Conservation (phyloP, 2,329 filamentous ascomycete genomes). For the Colletotrichum sp. region DNA sequence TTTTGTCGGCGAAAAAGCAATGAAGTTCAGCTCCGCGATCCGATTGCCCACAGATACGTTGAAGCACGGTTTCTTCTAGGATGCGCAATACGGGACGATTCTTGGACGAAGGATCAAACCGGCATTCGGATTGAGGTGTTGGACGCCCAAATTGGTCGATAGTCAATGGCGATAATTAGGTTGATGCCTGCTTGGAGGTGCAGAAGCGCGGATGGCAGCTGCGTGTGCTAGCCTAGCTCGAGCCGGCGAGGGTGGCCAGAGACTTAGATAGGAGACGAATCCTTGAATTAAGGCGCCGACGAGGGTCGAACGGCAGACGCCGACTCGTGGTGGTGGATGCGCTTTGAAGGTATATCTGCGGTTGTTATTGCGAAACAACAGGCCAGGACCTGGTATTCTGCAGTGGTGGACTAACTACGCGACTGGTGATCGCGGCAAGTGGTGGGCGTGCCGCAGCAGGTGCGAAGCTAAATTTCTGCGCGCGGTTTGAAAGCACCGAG, state of each 20-base stretch:
- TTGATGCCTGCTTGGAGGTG: conserved; percentile 8
- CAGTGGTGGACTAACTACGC: not conserved
- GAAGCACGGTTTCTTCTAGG: not conserved
- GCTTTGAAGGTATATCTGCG: conserved; percentile 16
- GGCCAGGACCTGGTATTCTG: conserved; percentile 7
- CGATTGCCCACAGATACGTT: not conserved
- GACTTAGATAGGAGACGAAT: not conserved
- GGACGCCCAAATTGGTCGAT: not conserved
- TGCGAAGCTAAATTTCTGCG: not conserved
- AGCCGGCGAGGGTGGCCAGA: not conserved
- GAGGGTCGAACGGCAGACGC: not conserved
- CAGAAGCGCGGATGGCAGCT: not conserved
- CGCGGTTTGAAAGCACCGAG: not conserved
- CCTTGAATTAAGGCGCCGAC: not conserved
- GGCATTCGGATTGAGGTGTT: not conserved
- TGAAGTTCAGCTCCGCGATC: not conserved
- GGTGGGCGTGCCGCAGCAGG: not conserved
- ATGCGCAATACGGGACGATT: not conserved
- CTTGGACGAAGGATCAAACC: not conserved
- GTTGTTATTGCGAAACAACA: conserved; percentile 9
- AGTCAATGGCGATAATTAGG: not conserved
- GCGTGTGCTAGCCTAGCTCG: not conserved
- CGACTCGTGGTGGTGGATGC: not conserved
- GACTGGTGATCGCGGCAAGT: conserved; percentile 3
- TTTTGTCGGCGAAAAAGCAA: not conserved